Evolutionary conservation across 768 basidiomycete species (phyloP).

Genomic region (Saitozyma podzolica): DNA sequence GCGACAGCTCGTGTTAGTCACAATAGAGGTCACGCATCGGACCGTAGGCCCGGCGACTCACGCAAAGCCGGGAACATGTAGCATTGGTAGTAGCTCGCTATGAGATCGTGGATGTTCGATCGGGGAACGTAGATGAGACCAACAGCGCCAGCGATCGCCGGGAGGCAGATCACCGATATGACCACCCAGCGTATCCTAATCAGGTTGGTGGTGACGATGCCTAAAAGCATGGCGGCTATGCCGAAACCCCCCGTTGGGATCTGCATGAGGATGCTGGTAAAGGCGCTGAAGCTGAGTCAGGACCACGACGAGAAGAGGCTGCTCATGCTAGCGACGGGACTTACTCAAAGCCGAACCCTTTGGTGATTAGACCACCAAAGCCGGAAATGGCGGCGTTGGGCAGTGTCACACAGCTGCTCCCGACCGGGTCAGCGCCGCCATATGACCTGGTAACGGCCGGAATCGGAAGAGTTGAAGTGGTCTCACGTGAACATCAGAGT

Average conservation of each 20-base stretch:
- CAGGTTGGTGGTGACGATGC: constrained; percentile 37
- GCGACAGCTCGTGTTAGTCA: constrained; percentile 1
- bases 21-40: too few relatives aligned
- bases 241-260: constrained; percentile 41
- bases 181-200: constrained; percentile 35
- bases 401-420: background rate
- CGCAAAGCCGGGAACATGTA: constrained; percentile 18
- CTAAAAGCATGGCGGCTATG: constrained; percentile 25
- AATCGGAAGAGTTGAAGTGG: too few relatives aligned
- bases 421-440: too few relatives aligned
- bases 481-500: too few relatives aligned
- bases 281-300: constrained; percentile 35
- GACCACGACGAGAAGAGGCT: too few relatives aligned
- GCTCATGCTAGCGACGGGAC: too few relatives aligned
- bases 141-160: constrained; percentile 39
- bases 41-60: background rate
- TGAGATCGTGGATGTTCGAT: constrained; percentile 23
- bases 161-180: constrained; percentile 12
- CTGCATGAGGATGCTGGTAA: constrained; percentile 39
- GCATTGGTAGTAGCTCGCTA: too few relatives aligned
- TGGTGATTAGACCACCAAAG: constrained; percentile 41
- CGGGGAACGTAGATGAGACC: constrained; percentile 31
- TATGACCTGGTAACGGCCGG: too few relatives aligned
- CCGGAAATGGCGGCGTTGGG: too few relatives aligned
- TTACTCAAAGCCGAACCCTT: constrained; percentile 29